Conservation (phyloP, 1,139 yeast genomes). For the Nematodospora anomalae region DNA sequence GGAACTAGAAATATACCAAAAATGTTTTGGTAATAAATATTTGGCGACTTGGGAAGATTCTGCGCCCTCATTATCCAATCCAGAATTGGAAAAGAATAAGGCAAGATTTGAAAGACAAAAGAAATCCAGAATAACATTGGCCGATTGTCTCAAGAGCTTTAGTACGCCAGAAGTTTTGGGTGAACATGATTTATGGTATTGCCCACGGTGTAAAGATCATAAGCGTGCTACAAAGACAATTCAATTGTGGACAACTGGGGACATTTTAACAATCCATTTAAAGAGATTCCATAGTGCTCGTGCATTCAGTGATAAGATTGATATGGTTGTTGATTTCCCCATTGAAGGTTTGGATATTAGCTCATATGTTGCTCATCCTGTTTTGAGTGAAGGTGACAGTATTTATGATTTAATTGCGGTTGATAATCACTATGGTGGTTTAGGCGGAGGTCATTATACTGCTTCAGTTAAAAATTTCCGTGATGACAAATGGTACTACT, state of each 20-base stretch:
- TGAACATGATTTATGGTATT: constrained; percentile 91
- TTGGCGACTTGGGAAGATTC: constrained; percentile 54
- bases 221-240: constrained; percentile 89
- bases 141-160: constrained; percentile 74
- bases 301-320: constrained; percentile 87
- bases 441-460: constrained; percentile 98
- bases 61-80: constrained; percentile 51
- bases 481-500: constrained; percentile 84
- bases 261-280: constrained; percentile 82
- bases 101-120: constrained; percentile 37
- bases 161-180: constrained; percentile 84
- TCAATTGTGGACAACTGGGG: constrained; percentile 91
- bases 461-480: constrained; percentile 80
- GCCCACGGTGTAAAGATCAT: constrained; percentile 86
- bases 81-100: constrained; percentile 51
- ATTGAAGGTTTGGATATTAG: constrained; percentile 77
- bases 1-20: constrained; percentile 48
- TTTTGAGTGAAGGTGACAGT: constrained; percentile 29
- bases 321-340: constrained; percentile 83
- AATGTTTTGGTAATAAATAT: constrained; percentile 49
- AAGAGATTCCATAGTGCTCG: constrained; percentile 87
- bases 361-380: constrained; percentile 46
- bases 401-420: constrained; percentile 88
- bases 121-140: constrained; percentile 57
- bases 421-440: constrained; percentile 93